Evolutionary conservation across 805 yeast genomes (phyloP), one percentile per base, ranked within the genome.

Genomic region (Schizosaccharomyces cryophilus): DNA sequence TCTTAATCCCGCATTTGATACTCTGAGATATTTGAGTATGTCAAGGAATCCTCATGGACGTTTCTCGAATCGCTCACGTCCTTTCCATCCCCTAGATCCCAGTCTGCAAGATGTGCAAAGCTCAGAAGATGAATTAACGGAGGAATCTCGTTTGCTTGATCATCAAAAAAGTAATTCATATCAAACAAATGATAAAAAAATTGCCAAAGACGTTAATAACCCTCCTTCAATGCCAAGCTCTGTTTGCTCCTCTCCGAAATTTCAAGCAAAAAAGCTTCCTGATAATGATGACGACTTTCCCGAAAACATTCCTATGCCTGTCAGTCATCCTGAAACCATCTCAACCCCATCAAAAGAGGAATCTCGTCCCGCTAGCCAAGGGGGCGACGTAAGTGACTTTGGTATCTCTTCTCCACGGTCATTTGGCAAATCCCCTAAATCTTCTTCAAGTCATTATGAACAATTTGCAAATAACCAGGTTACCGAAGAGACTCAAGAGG

Each of bases 161-260:
- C 4, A 45, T 24, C 9, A 11, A 5, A 24, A 45, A 2, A 17
- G 51, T 4, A 24, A 45, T n/a, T 5, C 26, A 45, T 45, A 45
- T n/a, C 51, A 45, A 19, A 15, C 9, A 2, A 45, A 24, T n/a
- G 26, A 45, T n/a, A 24, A 24, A 24, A 24, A 45, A 1, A 7
- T 5, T 24, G 56, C 13, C 17, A 51, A 51, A 17, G 56, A 51
- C 4, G 31, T 51, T 21, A 51, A 51, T 29, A 51, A 51, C 17
- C 56, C 56, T 21, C 56, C 56, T 11, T 51, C 56, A 9, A 51
- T 51, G 56, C 56, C 56, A 24, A 51, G 35, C 26, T 51, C 56
- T 51, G 29, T 51, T 21, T 51, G 56, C 26, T 29, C 56, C n/a
- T 51, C 56, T 17, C 56, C 56, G 15, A 21, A 45, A n/a, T 19